phyloP scores from a whole-genome alignment of 345 rosid genomes.

The Mallotus nudiflorus region DNA sequence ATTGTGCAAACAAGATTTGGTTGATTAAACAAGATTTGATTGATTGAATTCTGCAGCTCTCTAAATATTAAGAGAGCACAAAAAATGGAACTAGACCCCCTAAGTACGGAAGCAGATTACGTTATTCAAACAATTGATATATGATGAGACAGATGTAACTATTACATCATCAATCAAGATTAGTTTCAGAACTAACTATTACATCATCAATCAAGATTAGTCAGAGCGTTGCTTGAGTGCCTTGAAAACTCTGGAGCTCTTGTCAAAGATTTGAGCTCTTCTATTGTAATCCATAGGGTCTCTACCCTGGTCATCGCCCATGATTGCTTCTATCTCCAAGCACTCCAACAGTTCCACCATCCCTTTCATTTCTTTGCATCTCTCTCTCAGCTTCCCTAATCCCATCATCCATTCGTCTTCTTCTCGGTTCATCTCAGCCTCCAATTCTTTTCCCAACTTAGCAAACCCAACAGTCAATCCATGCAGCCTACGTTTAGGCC shows the following conservation, averaged over 20 bases:
- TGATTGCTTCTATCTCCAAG: constrained; percentile 82
- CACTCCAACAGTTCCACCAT: constrained; percentile 62
- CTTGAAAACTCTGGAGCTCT: constrained; percentile 61
- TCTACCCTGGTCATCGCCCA: constrained; percentile 77
- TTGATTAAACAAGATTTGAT: not conserved
- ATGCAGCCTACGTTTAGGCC: not conserved
- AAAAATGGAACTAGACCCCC: too few species aligned
- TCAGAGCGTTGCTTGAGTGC: constrained; percentile 44
- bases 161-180: too few species aligned
- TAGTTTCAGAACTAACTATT: not conserved
- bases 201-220: too few species aligned
- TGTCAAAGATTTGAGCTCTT: constrained; percentile 79
- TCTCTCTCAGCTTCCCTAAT: constrained; percentile 30
- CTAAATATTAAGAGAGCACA: not conserved
- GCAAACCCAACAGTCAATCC: constrained; percentile 26
- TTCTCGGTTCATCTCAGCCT: constrained; percentile 31
- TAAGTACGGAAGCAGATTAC: too few species aligned
- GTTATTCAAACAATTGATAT: too few species aligned
- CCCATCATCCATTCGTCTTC: constrained; percentile 44
- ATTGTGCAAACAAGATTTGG: not conserved
- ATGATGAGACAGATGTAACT: not conserved
- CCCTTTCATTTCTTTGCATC: constrained; percentile 49
- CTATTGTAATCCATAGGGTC: constrained; percentile 67
- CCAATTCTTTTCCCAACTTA: constrained; percentile 26
- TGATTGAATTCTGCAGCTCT: not conserved